These are phyloP conservation scores for Lodderomyces oxycetoniae DNA, from an alignment of 1,139 yeast species.

Conservation along the genomic window DNA sequence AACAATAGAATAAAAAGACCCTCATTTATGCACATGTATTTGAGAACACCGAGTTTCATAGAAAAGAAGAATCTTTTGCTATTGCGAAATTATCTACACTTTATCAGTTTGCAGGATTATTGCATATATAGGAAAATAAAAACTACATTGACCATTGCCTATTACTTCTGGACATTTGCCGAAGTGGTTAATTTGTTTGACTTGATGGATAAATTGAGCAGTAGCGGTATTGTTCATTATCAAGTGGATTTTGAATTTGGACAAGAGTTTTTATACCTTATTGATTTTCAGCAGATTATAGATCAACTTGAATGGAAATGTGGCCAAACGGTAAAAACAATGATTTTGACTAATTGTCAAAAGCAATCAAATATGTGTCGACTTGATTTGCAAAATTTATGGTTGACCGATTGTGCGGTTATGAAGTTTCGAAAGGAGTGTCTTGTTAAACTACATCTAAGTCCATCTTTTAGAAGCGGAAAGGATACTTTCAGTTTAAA, in stretches of 20 bases:
- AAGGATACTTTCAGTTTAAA: too few relatives aligned
- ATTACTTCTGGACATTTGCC: conserved; percentile 19
- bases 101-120: conserved; percentile 8
- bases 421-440: too few relatives aligned
- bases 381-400: conserved; percentile 5
- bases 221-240: conserved; percentile 6
- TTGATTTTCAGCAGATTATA: conserved; percentile 12
- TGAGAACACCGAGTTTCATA: conserved; percentile 13
- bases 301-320: not conserved
- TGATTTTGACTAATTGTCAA: too few relatives aligned
- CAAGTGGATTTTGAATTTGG: conserved; percentile 23
- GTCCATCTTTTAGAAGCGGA: too few relatives aligned
- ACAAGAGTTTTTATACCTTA: conserved; percentile 15
- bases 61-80: conserved; percentile 11
- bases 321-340: not conserved
- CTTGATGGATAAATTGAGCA: conserved; percentile 7
- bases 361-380: too few relatives aligned
- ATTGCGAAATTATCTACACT: conserved; percentile 4
- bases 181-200: conserved; percentile 17
- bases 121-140: conserved; percentile 5
- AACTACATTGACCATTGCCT: conserved; percentile 17
- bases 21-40: conserved; percentile 16
- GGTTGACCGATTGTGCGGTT: not conserved
- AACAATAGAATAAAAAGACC: conserved; percentile 14
- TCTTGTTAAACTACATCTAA: too few relatives aligned